Evolutionary conservation across 164 flowering plant genomes (phyloP), one percentile per base, ranked within the genome.

Genomic region (Dillenia suffruticosa): DNA sequence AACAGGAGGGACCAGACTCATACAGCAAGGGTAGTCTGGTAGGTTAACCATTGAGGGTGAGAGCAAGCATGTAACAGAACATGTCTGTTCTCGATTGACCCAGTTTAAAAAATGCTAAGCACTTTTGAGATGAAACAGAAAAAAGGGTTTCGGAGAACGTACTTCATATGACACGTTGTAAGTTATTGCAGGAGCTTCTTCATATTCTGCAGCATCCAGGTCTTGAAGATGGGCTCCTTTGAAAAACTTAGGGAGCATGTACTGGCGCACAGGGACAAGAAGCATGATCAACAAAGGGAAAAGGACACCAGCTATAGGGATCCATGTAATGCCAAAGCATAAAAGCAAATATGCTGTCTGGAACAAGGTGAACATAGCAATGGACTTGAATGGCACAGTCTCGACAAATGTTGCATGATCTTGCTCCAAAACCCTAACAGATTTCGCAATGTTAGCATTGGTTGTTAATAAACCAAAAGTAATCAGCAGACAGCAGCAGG

Each of bases 251-350:
- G 98, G 93, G 54, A 92, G 95, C 22, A 85, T 44, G 71, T 92
- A 90, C 56, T 92, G 98, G 45, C 96, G 70, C 43, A 88, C 90
- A 4, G 96, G 96, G 44, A 92, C 93, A 49, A 92, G 85, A 62
- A 92, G 96, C 96, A 92, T 90, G 71, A 90, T 90, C 74, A 88
- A 59, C 62, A 92, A 58, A 9, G 98, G 98, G 80, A 92, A 92
- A 48, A 92, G 89, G 50, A 92, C 87, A 5, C 98, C 98, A 13
- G 96, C 98, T 54, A 88, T 74, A 6, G 96, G 98, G 62, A 92
- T 85, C 98, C 98, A 92, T 19, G 98, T 90, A 65, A 86, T 48
- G 56, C 98, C 97, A 62, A 92, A 92, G 70, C 96, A 90, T 12
- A 82, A 3, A 47, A 92, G 86, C 80, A 92, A 73, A 74, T 92